phyloP scores from a whole-genome alignment of 495 filamentous ascomycete genomes.

The Aspergillus homomorphus region DNA sequence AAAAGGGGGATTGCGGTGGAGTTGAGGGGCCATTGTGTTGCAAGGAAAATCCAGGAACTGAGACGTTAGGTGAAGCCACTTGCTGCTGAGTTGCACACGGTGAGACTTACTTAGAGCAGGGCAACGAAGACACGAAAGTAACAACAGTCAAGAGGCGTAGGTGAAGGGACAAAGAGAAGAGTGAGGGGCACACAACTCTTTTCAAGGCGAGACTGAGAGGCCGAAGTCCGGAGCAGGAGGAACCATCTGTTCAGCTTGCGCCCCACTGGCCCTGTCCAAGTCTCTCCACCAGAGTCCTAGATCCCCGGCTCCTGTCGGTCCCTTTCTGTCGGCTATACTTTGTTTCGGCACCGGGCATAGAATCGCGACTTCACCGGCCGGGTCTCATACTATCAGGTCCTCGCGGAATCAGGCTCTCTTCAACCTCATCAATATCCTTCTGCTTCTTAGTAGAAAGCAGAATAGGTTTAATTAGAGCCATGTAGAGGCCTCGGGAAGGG shows the following conservation, averaged over 20 bases:
- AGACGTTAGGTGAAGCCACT: not conserved
- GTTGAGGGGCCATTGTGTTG: conserved; percentile 35
- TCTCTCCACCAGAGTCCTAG: not conserved
- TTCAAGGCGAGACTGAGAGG: not conserved
- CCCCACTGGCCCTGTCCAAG: not conserved
- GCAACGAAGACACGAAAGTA: conserved; percentile 4
- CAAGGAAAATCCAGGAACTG: not conserved
- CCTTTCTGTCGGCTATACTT: not conserved
- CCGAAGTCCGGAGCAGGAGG: not conserved
- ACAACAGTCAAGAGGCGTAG: not conserved
- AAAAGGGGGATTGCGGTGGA: conserved; percentile 67
- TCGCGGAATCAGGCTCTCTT: not conserved
- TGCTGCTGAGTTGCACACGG: not conserved
- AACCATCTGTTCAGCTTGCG: not conserved
- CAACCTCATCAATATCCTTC: not conserved
- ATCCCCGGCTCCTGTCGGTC: not conserved
- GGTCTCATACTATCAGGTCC: not conserved
- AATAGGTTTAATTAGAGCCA: not conserved
- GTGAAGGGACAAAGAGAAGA: conserved; percentile 1
- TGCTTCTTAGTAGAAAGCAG: not conserved
- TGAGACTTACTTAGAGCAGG: conserved; percentile 4
- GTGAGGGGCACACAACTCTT: conserved; percentile 5
- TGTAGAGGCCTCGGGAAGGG: not conserved
- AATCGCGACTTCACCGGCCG: not conserved
- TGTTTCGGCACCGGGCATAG: not conserved